These are phyloP conservation scores for Alternaria sp. DNA, from an alignment of 2,329 filamentous ascomycete species.

Conservation along the genomic window DNA sequence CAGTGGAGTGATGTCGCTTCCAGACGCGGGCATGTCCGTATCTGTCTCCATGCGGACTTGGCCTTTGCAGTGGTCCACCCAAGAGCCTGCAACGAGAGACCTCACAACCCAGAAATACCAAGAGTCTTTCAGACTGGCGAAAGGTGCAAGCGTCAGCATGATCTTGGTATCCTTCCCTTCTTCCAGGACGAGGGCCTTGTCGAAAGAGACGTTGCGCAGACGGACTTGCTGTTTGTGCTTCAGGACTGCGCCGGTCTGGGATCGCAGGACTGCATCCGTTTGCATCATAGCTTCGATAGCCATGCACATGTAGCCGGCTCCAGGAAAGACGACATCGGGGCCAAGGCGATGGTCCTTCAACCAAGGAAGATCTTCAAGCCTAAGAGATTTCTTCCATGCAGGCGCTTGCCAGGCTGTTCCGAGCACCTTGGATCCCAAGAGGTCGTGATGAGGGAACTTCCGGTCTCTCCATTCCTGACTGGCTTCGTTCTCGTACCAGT, in stretches of 20 bases:
- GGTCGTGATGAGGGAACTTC: conserved; percentile 30
- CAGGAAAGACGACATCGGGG: conserved; percentile 29
- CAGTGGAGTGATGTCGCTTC: not conserved
- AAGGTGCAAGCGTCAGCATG: not conserved
- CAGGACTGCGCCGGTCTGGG: no score
- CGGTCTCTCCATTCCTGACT: conserved; percentile 11
- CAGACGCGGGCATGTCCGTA: no score
- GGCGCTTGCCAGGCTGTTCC: not conserved
- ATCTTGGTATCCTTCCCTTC: not conserved
- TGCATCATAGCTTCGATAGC: conserved; percentile 6
- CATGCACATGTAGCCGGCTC: conserved; percentile 6
- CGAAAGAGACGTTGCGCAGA: conserved; percentile 17
- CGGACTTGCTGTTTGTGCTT: no score
- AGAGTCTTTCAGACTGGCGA: not conserved
- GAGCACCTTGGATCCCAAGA: conserved; percentile 3
- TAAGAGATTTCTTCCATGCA: conserved; percentile 28
- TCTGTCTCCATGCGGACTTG: no score
- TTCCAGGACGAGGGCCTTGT: conserved; percentile 14
- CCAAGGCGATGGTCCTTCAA: conserved; percentile 50
- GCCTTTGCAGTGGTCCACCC: no score
- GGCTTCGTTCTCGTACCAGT: conserved; percentile 16
- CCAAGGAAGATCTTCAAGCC: conserved; percentile 52
- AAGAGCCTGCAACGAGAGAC: no score
- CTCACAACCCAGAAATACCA: no score
- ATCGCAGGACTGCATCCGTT: no score